Evolutionary conservation across 495 filamentous ascomycete species (phyloP), one percentile per base, ranked within the genome.

Genomic region (Penicillium desertorum): DNA sequence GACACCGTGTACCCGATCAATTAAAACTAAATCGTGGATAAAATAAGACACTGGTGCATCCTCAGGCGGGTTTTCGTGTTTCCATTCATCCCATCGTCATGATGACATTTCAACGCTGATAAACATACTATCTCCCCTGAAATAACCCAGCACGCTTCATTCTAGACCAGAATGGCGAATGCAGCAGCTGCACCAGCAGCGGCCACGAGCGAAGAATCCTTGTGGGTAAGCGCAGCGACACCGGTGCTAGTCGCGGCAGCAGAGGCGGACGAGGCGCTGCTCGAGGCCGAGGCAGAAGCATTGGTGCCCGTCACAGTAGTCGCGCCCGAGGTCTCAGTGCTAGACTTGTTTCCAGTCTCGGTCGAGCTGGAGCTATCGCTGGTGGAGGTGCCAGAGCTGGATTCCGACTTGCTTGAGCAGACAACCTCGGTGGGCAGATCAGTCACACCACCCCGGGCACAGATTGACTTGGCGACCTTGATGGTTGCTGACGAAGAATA

Each of bases 391-490:
- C 75, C 39, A 22, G 64, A 64, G 45, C 36, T 58, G 9, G 58
- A 44, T 16, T 56, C 60, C 17, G 56, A 61, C 56, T 53, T n/a
- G 68, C 57, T 65, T 1, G 76, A 55, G 57, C 76, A 78, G 42
- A 51, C 63, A 20, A 76, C 68, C 45, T 65, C 46, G 48, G 49
- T 55, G 55, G 77, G 77, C 5, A 82, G 60, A 49, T 72, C 62
- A 19, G 64, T 74, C 34, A 80, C 66, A 6, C 77, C 76, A 41
- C 69, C 71, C 22, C 59, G 51, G 8, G 63, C 64, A 63, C 86
- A 88, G 57, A 87, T 68, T 1, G 71, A 51, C 44, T 73, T 60
- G 39, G 81, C 79, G 47, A 77, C 78, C 22, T 80, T 59, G 57
- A 84, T 70, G 12, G 77, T 81, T n/a, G 66, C 80, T 85, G 29